Conservation (phyloP, 176 grass and related monocot genomes). For the Musa beccarii region DNA sequence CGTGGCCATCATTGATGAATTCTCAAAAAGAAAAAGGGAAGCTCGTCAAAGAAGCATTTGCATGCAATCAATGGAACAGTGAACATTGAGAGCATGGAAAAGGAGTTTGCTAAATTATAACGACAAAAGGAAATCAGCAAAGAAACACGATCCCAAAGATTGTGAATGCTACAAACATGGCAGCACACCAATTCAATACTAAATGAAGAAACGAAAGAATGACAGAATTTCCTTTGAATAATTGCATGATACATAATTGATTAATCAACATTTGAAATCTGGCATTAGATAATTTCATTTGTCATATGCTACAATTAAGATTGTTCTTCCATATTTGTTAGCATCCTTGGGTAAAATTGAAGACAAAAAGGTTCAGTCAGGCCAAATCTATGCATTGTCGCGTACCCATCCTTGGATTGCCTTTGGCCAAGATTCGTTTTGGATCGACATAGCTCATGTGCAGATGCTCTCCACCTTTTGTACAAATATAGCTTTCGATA, state of each 20-base stretch:
- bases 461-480: no score
- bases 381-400: no score
- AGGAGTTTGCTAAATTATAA: neutral
- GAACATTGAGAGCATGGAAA: neutral
- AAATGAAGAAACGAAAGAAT: neutral
- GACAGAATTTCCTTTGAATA: neutral
- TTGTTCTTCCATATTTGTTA: neutral
- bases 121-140: neutral
- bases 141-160: neutral
- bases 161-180: neutral
- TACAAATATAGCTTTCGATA: no score
- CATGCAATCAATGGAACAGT: neutral
- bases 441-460: no score
- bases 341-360: no score
- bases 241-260: neutral
- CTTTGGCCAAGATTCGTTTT: no score
- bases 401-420: no score
- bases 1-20: neutral
- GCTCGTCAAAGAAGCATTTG: neutral
- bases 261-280: neutral
- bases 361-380: no score
- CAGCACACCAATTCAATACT: neutral
- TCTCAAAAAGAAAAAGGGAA: neutral
- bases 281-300: neutral
- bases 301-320: neutral